Percentiles rank a stretch among this genome's conserved stretches.
These are phyloP conservation scores for Barbatosphaeria neglecta DNA, from an alignment of 495 filamentous ascomycete genomes.

Conservation along the genomic window DNA sequence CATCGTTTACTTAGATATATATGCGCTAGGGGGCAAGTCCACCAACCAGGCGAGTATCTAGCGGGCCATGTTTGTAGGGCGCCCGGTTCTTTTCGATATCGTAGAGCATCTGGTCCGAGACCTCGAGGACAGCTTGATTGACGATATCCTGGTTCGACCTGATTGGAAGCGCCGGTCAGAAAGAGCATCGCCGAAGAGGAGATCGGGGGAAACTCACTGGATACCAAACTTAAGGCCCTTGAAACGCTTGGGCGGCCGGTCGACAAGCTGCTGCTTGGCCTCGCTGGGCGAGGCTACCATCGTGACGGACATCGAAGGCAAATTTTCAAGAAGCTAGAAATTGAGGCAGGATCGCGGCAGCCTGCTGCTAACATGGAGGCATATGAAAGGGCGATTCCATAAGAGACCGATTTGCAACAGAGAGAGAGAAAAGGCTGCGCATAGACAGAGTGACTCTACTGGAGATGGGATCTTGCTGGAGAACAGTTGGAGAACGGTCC, in stretches of 20 bases:
- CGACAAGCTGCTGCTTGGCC: constrained; percentile 81
- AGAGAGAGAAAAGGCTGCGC: too few species aligned
- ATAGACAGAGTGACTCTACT: too few species aligned
- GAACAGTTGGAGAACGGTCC: too few species aligned
- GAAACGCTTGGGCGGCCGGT: constrained; percentile 79
- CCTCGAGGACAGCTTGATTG: constrained; percentile 83
- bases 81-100: constrained; percentile 63
- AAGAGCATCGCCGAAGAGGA: constrained; percentile 6
- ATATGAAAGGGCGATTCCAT: background rate
- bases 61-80: constrained; percentile 66
- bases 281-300: constrained; percentile 11
- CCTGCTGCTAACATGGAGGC: background rate
- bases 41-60: constrained; percentile 65
- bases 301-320: background rate
- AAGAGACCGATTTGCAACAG: too few species aligned
- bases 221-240: constrained; percentile 90
- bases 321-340: background rate
- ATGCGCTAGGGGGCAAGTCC: background rate
- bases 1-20: too few species aligned
- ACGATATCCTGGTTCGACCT: constrained; percentile 88
- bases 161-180: constrained; percentile 1
- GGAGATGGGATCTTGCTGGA: too few species aligned
- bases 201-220: constrained; percentile 41
- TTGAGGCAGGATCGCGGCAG: background rate
- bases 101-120: constrained; percentile 82